Percentiles rank a stretch among this genome's conserved stretches.
Conservation (phyloP, 2,329 filamentous ascomycete species). For the Ophiostoma fasciatum region DNA sequence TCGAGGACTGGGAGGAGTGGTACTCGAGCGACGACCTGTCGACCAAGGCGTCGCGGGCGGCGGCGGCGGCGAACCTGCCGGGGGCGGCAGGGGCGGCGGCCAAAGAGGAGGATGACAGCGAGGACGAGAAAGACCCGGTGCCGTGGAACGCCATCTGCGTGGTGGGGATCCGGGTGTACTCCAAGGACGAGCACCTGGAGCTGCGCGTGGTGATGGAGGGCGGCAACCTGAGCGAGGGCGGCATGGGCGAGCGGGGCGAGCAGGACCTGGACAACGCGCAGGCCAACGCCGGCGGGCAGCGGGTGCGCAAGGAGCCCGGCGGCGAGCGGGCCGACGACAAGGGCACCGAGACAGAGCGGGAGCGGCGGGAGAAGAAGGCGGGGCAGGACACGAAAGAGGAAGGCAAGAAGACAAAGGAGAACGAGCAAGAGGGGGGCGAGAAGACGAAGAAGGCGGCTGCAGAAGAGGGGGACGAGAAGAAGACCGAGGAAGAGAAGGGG, state of each 20-base stretch:
- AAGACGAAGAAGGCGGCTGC: neutral
- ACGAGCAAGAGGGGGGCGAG: too few relatives aligned
- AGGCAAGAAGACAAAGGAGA: neutral
- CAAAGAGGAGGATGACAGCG: constrained; percentile 31
- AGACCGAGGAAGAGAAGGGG: constrained; percentile 1
- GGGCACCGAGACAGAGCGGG: constrained; percentile 10
- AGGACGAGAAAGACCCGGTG: constrained; percentile 39
- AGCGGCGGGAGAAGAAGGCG: constrained; percentile 12
- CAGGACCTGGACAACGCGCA: constrained; percentile 42
- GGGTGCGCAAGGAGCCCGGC: constrained; percentile 17
- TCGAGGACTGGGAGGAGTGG: constrained; percentile 43
- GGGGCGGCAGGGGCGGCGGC: constrained; percentile 18
- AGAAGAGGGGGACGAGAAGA: constrained; percentile 1
- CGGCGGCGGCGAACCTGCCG: constrained; percentile 15
- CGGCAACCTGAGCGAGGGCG: constrained; percentile 35
- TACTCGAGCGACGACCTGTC: constrained; percentile 45
- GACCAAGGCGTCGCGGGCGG: constrained; percentile 20
- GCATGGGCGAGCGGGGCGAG: constrained; percentile 42
- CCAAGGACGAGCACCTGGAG: constrained; percentile 37
- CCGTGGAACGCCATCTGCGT: constrained; percentile 51
- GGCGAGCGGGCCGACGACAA: constrained; percentile 17
- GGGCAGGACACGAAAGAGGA: constrained; percentile 5
- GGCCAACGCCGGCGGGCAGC: constrained; percentile 34
- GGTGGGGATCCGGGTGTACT: constrained; percentile 45
- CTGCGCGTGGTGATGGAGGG: constrained; percentile 42